Conservation (phyloP, 352 stramenopile species). For the Phytophthora nicotianae region DNA sequence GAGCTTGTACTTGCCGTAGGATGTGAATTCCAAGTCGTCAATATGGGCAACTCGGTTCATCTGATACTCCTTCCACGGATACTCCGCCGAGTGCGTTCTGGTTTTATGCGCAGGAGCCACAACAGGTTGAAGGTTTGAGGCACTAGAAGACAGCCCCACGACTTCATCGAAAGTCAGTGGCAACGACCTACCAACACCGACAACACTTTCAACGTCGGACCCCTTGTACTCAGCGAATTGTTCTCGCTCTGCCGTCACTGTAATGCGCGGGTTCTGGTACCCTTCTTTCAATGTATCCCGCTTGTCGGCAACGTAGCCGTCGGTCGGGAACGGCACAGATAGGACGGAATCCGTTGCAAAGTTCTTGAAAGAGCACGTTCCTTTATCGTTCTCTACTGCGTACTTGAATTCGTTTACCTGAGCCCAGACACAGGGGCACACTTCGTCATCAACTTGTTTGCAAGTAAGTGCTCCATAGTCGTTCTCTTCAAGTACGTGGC, state of each 20-base stretch:
- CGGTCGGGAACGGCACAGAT: conserved; percentile 53
- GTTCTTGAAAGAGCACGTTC: conserved; percentile 38
- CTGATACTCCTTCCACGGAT: conserved; percentile 67
- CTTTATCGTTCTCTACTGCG: conserved; percentile 26
- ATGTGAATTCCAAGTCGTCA: conserved; percentile 45
- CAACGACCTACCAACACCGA: conserved; percentile 5
- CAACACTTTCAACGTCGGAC: conserved; percentile 6
- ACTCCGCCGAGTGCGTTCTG: neutral
- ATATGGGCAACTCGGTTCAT: conserved; percentile 37
- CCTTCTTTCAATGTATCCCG: conserved; percentile 36
- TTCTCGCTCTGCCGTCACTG: conserved; percentile 13
- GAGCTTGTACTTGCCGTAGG: conserved; percentile 64
- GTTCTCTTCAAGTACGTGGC: conserved; percentile 29
- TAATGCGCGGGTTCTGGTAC: conserved; percentile 23
- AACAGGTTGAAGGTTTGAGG: conserved; percentile 11
- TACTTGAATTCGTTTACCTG: conserved; percentile 32
- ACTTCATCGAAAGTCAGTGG: conserved; percentile 24
- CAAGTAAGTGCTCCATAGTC: conserved; percentile 28
- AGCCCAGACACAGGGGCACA: conserved; percentile 58
- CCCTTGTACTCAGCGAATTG: conserved; percentile 30
- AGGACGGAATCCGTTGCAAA: conserved; percentile 43
- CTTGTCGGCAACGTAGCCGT: conserved; percentile 61
- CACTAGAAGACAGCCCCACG: conserved; percentile 5
- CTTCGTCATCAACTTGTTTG: conserved; percentile 27
- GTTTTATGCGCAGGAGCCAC: conserved; percentile 5